Evolutionary conservation across 768 basidiomycete genomes (phyloP).

Genomic region (Dentipellis sp.): DNA sequence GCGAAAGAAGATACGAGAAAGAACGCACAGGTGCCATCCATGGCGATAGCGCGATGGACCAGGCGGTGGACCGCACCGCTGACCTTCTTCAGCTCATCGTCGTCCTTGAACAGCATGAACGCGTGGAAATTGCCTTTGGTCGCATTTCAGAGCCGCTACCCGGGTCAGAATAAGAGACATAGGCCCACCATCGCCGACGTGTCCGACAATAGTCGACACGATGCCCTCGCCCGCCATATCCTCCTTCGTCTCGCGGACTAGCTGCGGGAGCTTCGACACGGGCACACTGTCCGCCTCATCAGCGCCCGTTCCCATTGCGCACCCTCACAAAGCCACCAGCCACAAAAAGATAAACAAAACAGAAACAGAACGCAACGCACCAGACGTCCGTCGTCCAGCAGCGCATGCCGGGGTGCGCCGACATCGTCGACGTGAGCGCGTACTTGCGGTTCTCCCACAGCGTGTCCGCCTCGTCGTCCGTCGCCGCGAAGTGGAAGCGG

Average conservation of each 20-base stretch:
- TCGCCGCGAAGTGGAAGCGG: constrained; percentile 63
- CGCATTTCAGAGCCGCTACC: too few relatives aligned
- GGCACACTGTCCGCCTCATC: constrained; percentile 20
- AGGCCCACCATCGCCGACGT: constrained; percentile 30
- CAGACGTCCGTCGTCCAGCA: constrained; percentile 91
- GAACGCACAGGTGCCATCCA: constrained; percentile 71
- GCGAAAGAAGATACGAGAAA: background rate
- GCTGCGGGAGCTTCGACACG: constrained; percentile 24
- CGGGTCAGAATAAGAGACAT: background rate
- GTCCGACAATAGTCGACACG: constrained; percentile 33
- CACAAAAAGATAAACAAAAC: too few relatives aligned
- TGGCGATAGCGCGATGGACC: constrained; percentile 56
- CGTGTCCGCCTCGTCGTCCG: constrained; percentile 64
- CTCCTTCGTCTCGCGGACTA: constrained; percentile 32
- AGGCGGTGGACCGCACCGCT: constrained; percentile 60
- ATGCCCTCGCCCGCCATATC: constrained; percentile 34
- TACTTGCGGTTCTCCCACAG: constrained; percentile 87
- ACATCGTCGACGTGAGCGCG: constrained; percentile 60
- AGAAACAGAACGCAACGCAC: constrained; percentile 28
- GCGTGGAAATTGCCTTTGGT: constrained; percentile 40
- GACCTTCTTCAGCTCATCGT: constrained; percentile 47
- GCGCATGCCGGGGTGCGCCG: constrained; percentile 48
- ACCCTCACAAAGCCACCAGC: too few relatives aligned
- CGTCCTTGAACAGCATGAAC: constrained; percentile 45
- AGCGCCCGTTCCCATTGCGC: background rate